A percentile compares a stretch with the other conserved stretches of the same genome.
phyloP scores from a whole-genome alignment of 768 basidiomycete genomes.

The Suillus sp. region DNA sequence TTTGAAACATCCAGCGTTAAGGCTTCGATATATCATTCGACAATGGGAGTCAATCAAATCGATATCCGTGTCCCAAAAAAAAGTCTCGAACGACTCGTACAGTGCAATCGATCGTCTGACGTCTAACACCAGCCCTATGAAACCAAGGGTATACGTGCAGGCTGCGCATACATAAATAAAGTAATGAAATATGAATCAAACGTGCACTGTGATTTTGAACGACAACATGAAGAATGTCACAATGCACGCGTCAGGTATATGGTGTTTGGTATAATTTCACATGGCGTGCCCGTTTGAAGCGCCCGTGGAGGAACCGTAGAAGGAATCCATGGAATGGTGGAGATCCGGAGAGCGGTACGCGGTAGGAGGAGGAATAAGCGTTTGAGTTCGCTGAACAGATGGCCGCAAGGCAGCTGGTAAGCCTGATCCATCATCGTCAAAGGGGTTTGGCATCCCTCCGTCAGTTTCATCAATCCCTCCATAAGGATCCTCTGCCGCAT shows the following conservation, averaged over 20 bases:
- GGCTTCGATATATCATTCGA: not conserved
- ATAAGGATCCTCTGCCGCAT: constrained; percentile 23
- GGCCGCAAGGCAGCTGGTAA: constrained; percentile 22
- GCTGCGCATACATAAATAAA: constrained; percentile 1
- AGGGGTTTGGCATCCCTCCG: constrained; percentile 21
- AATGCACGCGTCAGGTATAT: not conserved
- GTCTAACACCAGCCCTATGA: constrained; percentile 1
- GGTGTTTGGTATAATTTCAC: not conserved
- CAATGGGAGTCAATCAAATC: constrained; percentile 1
- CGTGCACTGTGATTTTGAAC: constrained; percentile 4
- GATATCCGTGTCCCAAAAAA: not conserved
- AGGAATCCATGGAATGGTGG: constrained; percentile 33
- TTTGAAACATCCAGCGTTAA: not conserved
- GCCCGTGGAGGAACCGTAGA: constrained; percentile 19
- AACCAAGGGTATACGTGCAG: constrained; percentile 3
- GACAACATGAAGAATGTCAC: constrained; percentile 7
- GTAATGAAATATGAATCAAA: constrained; percentile 1
- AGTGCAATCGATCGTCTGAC: not conserved
- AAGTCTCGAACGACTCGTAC: not conserved
- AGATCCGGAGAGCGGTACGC: constrained; percentile 9
- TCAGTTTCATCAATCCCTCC: constrained; percentile 13
- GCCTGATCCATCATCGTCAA: constrained; percentile 13
- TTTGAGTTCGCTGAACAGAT: constrained; percentile 11
- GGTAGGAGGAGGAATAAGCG: constrained; percentile 10
- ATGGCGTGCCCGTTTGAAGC: not conserved